A percentile compares a stretch with the other conserved stretches of the same genome.
phyloP scores from a whole-genome alignment of 257 asterid genomes.

The Jaltomata sinuosa region DNA sequence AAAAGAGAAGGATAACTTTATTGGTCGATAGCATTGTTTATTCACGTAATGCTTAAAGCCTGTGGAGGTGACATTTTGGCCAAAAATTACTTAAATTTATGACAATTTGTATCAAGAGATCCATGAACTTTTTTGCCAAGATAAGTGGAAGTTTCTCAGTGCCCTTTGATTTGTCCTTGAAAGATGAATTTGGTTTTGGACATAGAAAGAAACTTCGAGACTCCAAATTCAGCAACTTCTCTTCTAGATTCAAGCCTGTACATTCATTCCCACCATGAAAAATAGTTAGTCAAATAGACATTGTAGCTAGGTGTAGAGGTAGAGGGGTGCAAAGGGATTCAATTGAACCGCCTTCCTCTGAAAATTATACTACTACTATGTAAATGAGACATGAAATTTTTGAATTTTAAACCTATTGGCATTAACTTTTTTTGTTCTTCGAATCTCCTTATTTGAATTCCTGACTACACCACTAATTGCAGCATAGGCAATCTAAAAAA shows the following conservation, averaged over 20 bases:
- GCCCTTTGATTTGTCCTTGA: background rate
- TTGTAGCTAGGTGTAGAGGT: background rate
- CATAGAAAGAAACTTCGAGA: conserved; percentile 52
- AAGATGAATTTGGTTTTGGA: conserved; percentile 8
- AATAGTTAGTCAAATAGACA: background rate
- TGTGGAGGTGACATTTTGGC: background rate
- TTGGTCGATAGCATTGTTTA: background rate
- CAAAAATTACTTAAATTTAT: background rate
- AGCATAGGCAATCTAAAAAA: too few relatives aligned
- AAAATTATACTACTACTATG: too few relatives aligned
- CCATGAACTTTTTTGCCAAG: conserved; percentile 3
- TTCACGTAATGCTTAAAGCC: background rate
- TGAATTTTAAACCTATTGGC: too few relatives aligned
- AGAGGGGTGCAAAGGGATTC: background rate
- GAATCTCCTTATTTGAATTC: too few relatives aligned
- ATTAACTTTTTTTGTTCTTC: too few relatives aligned
- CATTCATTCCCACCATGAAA: background rate
- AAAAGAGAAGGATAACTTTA: background rate
- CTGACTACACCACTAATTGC: too few relatives aligned
- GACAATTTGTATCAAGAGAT: conserved; percentile 7
- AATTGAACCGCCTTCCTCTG: background rate
- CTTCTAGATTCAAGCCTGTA: conserved; percentile 40
- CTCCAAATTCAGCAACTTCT: conserved; percentile 34
- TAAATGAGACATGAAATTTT: too few relatives aligned
- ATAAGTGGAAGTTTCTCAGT: background rate